Evolutionary conservation across 2,329 filamentous ascomycete genomes (phyloP), one percentile per base, ranked within the genome.

Genomic region (Aspergillus nomiae): DNA sequence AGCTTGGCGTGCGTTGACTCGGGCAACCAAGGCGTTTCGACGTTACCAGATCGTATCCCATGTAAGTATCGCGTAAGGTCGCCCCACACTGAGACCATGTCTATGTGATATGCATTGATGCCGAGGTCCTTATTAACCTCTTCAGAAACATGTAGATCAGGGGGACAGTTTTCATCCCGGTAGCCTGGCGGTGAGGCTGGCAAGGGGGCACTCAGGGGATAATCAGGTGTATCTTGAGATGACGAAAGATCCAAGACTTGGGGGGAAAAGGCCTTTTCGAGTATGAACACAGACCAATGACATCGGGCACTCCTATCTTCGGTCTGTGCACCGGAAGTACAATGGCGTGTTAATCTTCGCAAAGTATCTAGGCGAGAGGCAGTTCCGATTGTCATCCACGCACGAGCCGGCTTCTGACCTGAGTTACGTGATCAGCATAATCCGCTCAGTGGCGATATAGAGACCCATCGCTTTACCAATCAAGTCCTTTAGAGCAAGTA

Each of bases 341-440:
- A 6, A 19, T n/a, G 26, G 26, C 10, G 26, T 24, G 26, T 24
- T 19, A 63, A 16, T 21, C 16, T 30, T 9, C 45, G 43, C 8
- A 60, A 45, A n/a, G 41, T 19, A 8, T 53, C 43, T 4, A 63
- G 51, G 19, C 61, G 51, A 21, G 60, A 56, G 26, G 60, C 60
- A 19, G 59, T 60, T 16, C 63, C 57, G 21, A 62, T 60, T 4
- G 34, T 57, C 63, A 64, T 62, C 51, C 60, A 57, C 11, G 57
- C 48, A 19, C 58, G 55, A n/a, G 63, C 43, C 51, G 50, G 51
- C 21, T 41, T 54, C 21, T 45, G 55, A 32, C 32, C 60, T 62
- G 2, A 4, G 24, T 34, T 12, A 2, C 9, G 21, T 34, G 2
- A 16, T 50, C n/a, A 50, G 16, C 14, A 10, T 8, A 19, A 14